Evolutionary conservation across 106 monocot species (phyloP).

Genomic region (Platanthera zijinensis): DNA sequence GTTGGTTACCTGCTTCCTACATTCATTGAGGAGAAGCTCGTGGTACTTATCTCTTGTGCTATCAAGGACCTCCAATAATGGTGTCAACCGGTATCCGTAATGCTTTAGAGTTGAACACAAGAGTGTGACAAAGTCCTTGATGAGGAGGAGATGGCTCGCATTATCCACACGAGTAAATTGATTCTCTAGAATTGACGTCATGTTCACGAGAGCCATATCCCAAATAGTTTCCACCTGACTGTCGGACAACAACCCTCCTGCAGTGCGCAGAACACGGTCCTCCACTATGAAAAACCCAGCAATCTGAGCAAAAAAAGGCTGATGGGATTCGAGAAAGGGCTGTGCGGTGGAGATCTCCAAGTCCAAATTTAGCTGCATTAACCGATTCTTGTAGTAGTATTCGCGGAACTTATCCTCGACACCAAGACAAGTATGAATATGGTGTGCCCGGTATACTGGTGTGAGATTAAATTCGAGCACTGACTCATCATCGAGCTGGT

Average conservation of each 20-base stretch:
- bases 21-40: constrained; percentile 50
- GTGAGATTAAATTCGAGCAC: constrained; percentile 66
- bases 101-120: constrained; percentile 40
- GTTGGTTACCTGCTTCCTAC: constrained; percentile 32
- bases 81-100: constrained; percentile 40
- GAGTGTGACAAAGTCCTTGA: constrained; percentile 60
- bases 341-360: constrained; percentile 56
- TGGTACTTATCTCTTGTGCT: constrained; percentile 56
- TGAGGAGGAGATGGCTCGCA: constrained; percentile 49
- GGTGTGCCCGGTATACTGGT: constrained; percentile 70
- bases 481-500: constrained; percentile 44
- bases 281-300: constrained; percentile 92
- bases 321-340: constrained; percentile 85
- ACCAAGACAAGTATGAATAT: constrained; percentile 65
- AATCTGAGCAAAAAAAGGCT: constrained; percentile 74
- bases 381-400: constrained; percentile 77
- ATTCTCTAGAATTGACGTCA: constrained; percentile 34
- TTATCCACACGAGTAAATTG: constrained; percentile 49
- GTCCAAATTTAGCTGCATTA: constrained; percentile 90
- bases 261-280: constrained; percentile 43
- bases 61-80: constrained; percentile 52
- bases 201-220: constrained; percentile 34
- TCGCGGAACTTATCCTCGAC: constrained; percentile 61
- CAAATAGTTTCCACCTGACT: constrained; percentile 53
- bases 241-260: constrained; percentile 37